A percentile compares a stretch with the other conserved stretches of the same genome.
Conservation (phyloP, 345 rosid genomes). For the Combretum micranthum region DNA sequence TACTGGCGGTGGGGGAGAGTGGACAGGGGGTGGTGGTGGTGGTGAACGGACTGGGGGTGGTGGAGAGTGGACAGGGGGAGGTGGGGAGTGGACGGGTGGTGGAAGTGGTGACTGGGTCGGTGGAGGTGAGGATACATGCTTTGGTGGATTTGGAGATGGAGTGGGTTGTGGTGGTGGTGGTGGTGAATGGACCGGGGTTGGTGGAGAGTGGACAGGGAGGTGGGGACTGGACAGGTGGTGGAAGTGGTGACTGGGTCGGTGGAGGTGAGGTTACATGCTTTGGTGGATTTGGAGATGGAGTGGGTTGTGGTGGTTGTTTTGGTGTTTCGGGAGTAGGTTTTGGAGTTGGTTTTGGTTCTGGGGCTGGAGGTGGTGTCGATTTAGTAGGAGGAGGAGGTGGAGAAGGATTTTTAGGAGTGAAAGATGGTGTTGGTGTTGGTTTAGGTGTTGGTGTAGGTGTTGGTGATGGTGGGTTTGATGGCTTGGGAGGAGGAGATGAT, state of each 20-base stretch:
- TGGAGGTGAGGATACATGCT: constrained; percentile 4
- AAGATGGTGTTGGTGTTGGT: constrained; percentile 2
- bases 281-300: background rate
- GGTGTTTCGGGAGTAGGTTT: too few relatives aligned
- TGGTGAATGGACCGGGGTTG: constrained; percentile 10
- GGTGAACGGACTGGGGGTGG: constrained; percentile 27
- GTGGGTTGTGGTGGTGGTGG: background rate
- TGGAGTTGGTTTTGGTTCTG: too few relatives aligned
- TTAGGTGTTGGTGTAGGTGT: constrained; percentile 5
- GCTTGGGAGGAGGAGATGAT: background rate
- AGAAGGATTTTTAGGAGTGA: constrained; percentile 3
- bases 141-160: background rate
- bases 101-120: constrained; percentile 5
- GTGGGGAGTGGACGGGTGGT: constrained; percentile 11
- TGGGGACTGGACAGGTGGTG: too few relatives aligned
- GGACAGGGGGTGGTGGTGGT: background rate
- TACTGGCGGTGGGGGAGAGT: background rate
- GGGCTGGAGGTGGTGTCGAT: too few relatives aligned
- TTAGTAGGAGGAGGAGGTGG: background rate
- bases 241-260: background rate
- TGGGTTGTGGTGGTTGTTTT: constrained; percentile 2
- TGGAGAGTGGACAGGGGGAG: constrained; percentile 12
- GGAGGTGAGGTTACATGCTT: constrained; percentile 1
- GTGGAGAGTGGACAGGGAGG: too few relatives aligned
- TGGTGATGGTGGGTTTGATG: constrained; percentile 8